These are phyloP conservation scores for Xylaria sp. DNA, from an alignment of 2,329 filamentous ascomycete species.

Conservation along the genomic window DNA sequence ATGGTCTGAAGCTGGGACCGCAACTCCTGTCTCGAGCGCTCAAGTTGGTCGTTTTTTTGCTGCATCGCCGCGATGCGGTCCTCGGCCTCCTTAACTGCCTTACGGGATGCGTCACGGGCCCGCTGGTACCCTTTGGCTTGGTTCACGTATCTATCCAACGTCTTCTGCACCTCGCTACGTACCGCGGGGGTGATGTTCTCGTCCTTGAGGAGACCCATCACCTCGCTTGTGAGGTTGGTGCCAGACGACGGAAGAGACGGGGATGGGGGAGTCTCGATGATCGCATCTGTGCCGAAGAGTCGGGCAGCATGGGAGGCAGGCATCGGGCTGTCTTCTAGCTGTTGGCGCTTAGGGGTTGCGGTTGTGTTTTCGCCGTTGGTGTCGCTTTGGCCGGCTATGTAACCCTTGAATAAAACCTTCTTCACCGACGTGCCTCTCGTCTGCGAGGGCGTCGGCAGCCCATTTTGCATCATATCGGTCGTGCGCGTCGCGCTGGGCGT, in stretches of 20 bases:
- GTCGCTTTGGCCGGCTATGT: background rate
- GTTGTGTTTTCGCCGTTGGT: background rate
- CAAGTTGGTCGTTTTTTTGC: slow-evolving; percentile 52
- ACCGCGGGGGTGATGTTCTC: slow-evolving; percentile 54
- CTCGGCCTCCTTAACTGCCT: slow-evolving; percentile 71
- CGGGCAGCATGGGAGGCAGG: slow-evolving; percentile 11
- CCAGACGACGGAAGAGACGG: background rate
- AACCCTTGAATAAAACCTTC: slow-evolving; percentile 33
- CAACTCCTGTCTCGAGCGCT: slow-evolving; percentile 49
- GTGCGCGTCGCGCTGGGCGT: slow-evolving; percentile 32
- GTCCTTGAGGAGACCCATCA: slow-evolving; percentile 61
- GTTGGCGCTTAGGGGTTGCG: slow-evolving; percentile 36
- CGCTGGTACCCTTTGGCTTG: slow-evolving; percentile 69
- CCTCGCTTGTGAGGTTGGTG: slow-evolving; percentile 55
- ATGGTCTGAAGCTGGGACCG: slow-evolving; percentile 23
- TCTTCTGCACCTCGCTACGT: slow-evolving; percentile 52
- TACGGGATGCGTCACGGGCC: slow-evolving; percentile 73
- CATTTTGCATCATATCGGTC: slow-evolving; percentile 29
- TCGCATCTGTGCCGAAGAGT: slow-evolving; percentile 39
- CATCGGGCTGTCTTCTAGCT: background rate
- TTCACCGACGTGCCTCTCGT: slow-evolving; percentile 40
- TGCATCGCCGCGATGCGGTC: slow-evolving; percentile 53
- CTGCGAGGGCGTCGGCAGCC: slow-evolving; percentile 45
- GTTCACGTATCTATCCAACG: slow-evolving; percentile 66
- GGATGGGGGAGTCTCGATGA: slow-evolving; percentile 31